Conservation (phyloP, 768 basidiomycete species). For the Boletus coccyginus region DNA sequence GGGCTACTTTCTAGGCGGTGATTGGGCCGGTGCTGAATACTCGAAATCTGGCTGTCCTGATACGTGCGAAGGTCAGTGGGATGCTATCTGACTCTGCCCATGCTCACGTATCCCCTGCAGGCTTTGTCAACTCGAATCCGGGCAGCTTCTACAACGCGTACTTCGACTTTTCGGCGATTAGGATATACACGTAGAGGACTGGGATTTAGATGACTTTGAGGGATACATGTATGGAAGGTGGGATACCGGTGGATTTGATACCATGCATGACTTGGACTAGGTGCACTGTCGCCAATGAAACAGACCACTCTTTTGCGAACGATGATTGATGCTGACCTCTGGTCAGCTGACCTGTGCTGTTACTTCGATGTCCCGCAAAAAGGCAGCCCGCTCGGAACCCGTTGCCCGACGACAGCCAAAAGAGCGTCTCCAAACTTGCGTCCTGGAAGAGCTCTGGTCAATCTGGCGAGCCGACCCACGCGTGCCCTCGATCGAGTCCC, state of each 20-base stretch:
- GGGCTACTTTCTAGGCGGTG: slow-evolving; percentile 42
- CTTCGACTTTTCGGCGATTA: slow-evolving; percentile 66
- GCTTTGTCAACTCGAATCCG: slow-evolving; percentile 46
- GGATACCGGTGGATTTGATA: slow-evolving; percentile 9
- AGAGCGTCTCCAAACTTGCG: slow-evolving; percentile 10
- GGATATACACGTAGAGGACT: slow-evolving; percentile 41
- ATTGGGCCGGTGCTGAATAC: slow-evolving; percentile 55
- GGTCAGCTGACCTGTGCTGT: slow-evolving; percentile 10
- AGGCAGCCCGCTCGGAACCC: neutral
- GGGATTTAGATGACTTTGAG: neutral
- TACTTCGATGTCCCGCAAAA: slow-evolving; percentile 13
- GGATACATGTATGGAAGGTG: neutral
- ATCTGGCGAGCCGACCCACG: slow-evolving; percentile 30
- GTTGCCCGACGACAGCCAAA: neutral
- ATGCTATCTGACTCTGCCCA: neutral
- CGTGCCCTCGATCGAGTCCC: slow-evolving; percentile 27
- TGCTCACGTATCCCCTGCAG: slow-evolving; percentile 28
- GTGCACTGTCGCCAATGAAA: neutral
- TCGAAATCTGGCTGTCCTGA: slow-evolving; percentile 49
- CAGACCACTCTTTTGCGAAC: neutral
- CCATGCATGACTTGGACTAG: neutral
- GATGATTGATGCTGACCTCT: neutral
- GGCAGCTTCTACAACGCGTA: slow-evolving; percentile 64
- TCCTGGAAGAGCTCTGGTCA: slow-evolving; percentile 27
- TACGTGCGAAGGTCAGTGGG: slow-evolving; percentile 47